A percentile compares a stretch with the other conserved stretches of the same genome.
These are phyloP conservation scores for Pythium angustatum DNA, from an alignment of 352 stramenopile genomes.

Conservation along the genomic window DNA sequence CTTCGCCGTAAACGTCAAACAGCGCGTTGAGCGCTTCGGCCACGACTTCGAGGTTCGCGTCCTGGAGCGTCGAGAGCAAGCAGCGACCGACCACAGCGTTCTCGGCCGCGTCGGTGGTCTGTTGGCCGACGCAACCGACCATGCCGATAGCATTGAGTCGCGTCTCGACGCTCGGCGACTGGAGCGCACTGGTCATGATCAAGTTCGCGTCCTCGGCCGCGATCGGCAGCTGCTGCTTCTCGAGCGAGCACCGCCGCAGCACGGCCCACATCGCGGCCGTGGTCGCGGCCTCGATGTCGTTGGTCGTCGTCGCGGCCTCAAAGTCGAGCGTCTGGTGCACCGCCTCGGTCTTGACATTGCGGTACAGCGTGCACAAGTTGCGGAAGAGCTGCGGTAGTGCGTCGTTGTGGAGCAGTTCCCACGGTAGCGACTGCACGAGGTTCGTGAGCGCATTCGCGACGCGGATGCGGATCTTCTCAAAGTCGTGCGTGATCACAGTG, in stretches of 20 bases:
- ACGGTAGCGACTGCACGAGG: slow-evolving; percentile 62
- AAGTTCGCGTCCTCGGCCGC: slow-evolving; percentile 61
- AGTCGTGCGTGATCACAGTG: slow-evolving; percentile 57
- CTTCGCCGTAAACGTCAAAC: slow-evolving; percentile 85
- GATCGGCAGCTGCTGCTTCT: slow-evolving; percentile 58
- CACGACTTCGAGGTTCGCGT: slow-evolving; percentile 79
- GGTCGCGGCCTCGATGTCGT: slow-evolving; percentile 68
- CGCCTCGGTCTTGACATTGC: slow-evolving; percentile 54
- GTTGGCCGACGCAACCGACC: slow-evolving; percentile 76
- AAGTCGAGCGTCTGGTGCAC: slow-evolving; percentile 38
- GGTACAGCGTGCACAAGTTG: slow-evolving; percentile 76
- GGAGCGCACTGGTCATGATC: slow-evolving; percentile 63
- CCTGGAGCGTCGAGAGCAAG: slow-evolving; percentile 55
- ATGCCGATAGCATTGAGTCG: slow-evolving; percentile 77
- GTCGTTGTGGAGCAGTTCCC: slow-evolving; percentile 51
- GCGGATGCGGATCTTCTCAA: slow-evolving; percentile 81
- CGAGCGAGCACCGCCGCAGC: slow-evolving; percentile 54
- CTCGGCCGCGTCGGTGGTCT: slow-evolving; percentile 55
- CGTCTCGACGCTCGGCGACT: slow-evolving; percentile 65
- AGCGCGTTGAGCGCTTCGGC: slow-evolving; percentile 84
- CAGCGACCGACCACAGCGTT: slow-evolving; percentile 76
- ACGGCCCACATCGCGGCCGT: slow-evolving; percentile 76
- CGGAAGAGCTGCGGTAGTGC: slow-evolving; percentile 71
- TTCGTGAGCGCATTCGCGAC: slow-evolving; percentile 85
- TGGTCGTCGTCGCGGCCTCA: slow-evolving; percentile 40